Evolutionary conservation across 495 filamentous ascomycete species (phyloP).

Genomic region (Aspergillus affinis): DNA sequence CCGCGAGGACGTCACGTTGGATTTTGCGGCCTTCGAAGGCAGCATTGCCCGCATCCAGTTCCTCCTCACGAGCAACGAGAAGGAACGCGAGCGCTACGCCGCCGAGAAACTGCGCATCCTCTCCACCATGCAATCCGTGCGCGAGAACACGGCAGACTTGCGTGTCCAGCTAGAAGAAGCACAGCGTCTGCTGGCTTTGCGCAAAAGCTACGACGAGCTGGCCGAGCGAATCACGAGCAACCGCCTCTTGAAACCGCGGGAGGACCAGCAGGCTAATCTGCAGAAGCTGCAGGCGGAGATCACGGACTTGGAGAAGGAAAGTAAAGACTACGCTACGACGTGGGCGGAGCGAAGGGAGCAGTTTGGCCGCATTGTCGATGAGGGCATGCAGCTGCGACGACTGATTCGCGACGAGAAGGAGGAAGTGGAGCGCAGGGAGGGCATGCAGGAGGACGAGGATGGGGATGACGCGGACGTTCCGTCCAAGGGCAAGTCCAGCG

Average conservation of each 20-base stretch:
- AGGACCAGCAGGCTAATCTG: constrained; percentile 77
- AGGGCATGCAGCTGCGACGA: constrained; percentile 79
- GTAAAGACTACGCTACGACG: constrained; percentile 73
- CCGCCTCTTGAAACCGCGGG: constrained; percentile 71
- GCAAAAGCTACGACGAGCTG: constrained; percentile 83
- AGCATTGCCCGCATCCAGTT: constrained; percentile 87
- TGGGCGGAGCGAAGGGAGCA: constrained; percentile 86
- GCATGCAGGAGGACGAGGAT: constrained; percentile 75
- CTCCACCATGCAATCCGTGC: constrained; percentile 70
- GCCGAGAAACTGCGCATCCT: constrained; percentile 75
- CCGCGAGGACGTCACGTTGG: constrained; percentile 79
- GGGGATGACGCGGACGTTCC: constrained; percentile 66
- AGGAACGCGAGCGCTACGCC: constrained; percentile 83
- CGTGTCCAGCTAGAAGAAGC: constrained; percentile 72
- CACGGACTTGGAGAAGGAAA: constrained; percentile 79
- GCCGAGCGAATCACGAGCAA: constrained; percentile 85
- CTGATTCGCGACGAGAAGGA: constrained; percentile 96
- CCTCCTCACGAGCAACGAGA: constrained; percentile 75
- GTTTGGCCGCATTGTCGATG: constrained; percentile 87
- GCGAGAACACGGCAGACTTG: constrained; percentile 70
- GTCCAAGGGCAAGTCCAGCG: constrained; percentile 50
- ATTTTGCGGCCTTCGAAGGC: constrained; percentile 88
- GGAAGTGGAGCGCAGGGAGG: constrained; percentile 71
- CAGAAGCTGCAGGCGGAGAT: constrained; percentile 85
- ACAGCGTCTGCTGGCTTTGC: constrained; percentile 69